Base-by-base conservation (phyloP, 306 rosid species). In the Crataegus laevigata region DNA sequence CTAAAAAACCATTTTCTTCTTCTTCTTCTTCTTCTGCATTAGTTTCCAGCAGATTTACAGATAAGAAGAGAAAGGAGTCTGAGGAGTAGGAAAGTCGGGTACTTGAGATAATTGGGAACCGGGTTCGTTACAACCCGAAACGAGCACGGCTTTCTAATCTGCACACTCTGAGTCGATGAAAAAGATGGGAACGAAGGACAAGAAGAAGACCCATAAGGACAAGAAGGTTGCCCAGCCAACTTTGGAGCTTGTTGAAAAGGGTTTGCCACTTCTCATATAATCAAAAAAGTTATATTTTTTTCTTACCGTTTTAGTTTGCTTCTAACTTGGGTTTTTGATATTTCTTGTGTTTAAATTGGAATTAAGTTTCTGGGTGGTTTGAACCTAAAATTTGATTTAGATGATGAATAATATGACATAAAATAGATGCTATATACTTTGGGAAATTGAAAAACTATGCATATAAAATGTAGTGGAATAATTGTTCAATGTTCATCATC, bases 221-320 rank as follows among this genome's bases (percentile, higher is more conserved):
- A 71, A 52, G 63, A 58, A 71, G 42, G 42, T 17, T 73, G 55
- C 42, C 40, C 68, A 5, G 67, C 21, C 12, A 42, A 13, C 3
- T 19, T 73, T 73, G 68, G 68, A 42, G 43, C 68, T 51, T 26
- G 68, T 60, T 73, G 42, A 28, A 43, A 73, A 6, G 69, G 77
- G 77, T 73, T 59, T 11, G 77, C 25, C 13, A 1, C 21, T 11
- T 40, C 5, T 36, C 17, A 15, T 61, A 14, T 61, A 8, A 19
- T 18, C 2, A 2, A 42, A 3, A 51, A 18, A 51, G 21, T 51
- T 51, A 15, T 5, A 21, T 15, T 1, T 11, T 22, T 1, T 24
- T 12, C 25, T 58, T 26, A 14, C 57, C 11, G 3, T 19, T 60
- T 30, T 65, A 1, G 4, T 18, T 26, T 11, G 69, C 12, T 61